A percentile compares a stretch with the other conserved stretches of the same genome.
These are phyloP conservation scores for Lentinula edodes DNA, from an alignment of 768 basidiomycete genomes.

Conservation along the genomic window DNA sequence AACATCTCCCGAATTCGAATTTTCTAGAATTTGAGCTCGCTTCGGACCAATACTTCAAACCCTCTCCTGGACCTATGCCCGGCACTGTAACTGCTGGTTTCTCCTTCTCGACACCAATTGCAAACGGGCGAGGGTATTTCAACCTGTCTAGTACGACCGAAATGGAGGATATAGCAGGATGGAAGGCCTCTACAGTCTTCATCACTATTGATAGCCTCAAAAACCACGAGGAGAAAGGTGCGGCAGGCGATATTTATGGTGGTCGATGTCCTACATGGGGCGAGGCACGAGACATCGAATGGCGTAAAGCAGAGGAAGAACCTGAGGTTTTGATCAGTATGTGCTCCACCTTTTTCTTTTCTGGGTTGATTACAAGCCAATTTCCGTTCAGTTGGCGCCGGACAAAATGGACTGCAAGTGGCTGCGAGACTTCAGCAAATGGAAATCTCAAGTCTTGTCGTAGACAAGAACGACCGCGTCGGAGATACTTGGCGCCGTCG, in stretches of 20 bases:
- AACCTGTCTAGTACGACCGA: background rate
- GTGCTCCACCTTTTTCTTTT: background rate
- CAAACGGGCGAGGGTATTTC: background rate
- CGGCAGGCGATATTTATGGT: conserved; percentile 4
- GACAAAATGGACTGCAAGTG: conserved; percentile 36
- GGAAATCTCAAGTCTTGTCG: conserved; percentile 29
- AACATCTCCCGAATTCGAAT: conserved; percentile 10
- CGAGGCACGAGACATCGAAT: background rate
- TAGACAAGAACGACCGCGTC: conserved; percentile 27
- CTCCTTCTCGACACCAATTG: background rate
- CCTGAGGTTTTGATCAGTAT: conserved; percentile 1
- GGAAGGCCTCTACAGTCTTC: conserved; percentile 13
- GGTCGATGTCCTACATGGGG: background rate
- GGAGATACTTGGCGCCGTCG: conserved; percentile 40
- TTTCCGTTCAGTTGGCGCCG: conserved; percentile 32
- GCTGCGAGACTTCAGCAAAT: conserved; percentile 38
- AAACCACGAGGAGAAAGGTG: conserved; percentile 12
- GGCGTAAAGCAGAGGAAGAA: background rate
- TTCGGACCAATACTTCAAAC: conserved; percentile 1
- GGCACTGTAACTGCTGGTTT: background rate
- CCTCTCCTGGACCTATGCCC: background rate
- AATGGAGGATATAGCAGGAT: background rate
- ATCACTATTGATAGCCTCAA: conserved; percentile 11
- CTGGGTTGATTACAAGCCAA: background rate
- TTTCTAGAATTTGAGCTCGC: background rate